Conservation (phyloP, 2,329 filamentous ascomycete genomes). For the Colletotrichum theobromicola region DNA sequence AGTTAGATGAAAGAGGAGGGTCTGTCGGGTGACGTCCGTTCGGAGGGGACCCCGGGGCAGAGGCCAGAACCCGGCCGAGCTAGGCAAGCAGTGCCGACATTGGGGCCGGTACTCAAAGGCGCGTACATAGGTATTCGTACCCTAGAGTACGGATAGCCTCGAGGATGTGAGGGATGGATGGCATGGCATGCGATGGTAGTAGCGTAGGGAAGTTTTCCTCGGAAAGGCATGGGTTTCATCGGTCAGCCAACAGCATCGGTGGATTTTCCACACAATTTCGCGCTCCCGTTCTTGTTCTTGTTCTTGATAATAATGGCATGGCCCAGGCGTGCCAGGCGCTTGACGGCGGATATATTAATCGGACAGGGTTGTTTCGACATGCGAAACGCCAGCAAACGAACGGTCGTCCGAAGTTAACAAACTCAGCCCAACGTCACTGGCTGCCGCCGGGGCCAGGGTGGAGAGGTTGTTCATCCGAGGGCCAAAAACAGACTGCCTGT, state of each 20-base stretch:
- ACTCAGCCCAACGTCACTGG: background rate
- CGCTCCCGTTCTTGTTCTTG: background rate
- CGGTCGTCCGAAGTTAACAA: slow-evolving; percentile 18
- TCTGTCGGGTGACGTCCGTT: slow-evolving; percentile 7
- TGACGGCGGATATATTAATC: slow-evolving; percentile 2
- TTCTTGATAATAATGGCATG: background rate
- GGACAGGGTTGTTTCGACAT: background rate
- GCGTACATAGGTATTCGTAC: too few relatives aligned
- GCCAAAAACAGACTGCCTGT: background rate
- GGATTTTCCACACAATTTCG: background rate
- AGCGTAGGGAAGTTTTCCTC: background rate
- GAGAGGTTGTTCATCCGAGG: background rate
- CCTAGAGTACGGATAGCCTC: too few relatives aligned
- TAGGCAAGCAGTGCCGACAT: background rate
- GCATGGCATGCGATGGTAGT: background rate
- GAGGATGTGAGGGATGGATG: background rate
- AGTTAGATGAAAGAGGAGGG: background rate
- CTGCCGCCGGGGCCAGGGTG: background rate
- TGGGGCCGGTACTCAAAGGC: background rate
- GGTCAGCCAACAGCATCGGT: background rate
- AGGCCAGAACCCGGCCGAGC: background rate
- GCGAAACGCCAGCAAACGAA: slow-evolving; percentile 15
- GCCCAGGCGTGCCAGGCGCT: background rate
- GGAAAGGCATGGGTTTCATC: background rate
- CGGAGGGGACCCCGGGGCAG: background rate